Base-by-base conservation (phyloP, 345 rosid genomes). In the Eucalyptus caleyi region DNA sequence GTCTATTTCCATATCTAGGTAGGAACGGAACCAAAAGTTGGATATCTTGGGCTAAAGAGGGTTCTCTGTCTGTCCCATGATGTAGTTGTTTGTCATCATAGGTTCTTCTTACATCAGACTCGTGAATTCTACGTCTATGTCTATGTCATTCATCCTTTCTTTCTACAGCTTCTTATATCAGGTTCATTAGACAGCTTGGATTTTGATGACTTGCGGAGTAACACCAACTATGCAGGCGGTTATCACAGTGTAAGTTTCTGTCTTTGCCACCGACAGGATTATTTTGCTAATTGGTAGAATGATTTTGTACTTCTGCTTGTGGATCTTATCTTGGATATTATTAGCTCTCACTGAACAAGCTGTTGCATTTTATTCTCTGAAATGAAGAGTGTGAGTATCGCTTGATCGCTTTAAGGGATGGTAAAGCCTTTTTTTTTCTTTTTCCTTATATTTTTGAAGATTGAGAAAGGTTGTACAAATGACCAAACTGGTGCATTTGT, bases 181-280 rank as follows among this genome's bases (percentile, higher is more conserved):
- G 99, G 99, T 90, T 98, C 99, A 89, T 96, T 96, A 60, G 99
- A 98, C 67, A 95, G 98, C 93, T 93, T 98, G 96, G 99, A 98
- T 94, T 93, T 98, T 93, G 99, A 96, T 91, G 99, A 98, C 92
- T 93, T 98, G 90, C 95, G 99, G 59, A 86, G 67, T 65, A 87
- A 96, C 93, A 95, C 99, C 90, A 96, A 95, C 89, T 98, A 97
- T 89, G 95, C 96, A 11, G 99, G 99, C 82, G 99, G 99, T 90
- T 98, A 98, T 93, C 92, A 96, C 77, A 91, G 92, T 90, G 99
- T 98, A 91, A 94, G 96, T 86, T 87, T 54, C 69, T 40, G 85
- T 40, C 85, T 77, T 40, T 40, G 30, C 85, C 47, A 21, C 30
- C 30, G 16, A 40, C 42, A 62, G 56, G 88, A 90, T 90, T 67